phyloP scores from a whole-genome alignment of 257 asterid species.

The Nicotiana undulata region DNA sequence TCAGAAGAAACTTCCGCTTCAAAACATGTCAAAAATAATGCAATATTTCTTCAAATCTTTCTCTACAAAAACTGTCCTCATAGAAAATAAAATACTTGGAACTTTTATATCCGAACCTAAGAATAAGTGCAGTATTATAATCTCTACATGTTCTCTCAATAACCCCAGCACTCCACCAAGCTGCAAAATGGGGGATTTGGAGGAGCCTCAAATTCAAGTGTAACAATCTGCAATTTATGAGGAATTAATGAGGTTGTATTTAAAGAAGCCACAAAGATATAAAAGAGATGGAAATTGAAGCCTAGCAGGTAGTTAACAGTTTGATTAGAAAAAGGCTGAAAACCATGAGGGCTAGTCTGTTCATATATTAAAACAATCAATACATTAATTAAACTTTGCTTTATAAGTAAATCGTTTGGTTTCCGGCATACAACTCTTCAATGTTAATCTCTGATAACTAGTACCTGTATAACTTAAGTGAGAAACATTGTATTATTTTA shows the following conservation, averaged over 20 bases:
- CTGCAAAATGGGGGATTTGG: conserved; percentile 1
- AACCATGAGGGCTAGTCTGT: background rate
- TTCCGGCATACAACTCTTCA: background rate
- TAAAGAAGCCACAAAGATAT: background rate
- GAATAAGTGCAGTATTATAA: background rate
- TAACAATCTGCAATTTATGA: background rate
- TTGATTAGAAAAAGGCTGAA: too few relatives aligned
- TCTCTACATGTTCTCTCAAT: conserved; percentile 6
- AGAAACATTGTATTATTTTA: background rate
- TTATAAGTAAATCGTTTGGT: background rate
- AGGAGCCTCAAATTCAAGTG: conserved; percentile 6
- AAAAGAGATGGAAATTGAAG: background rate
- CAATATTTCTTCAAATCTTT: background rate
- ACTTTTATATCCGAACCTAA: background rate
- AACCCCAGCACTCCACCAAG: conserved; percentile 6
- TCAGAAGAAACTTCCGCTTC: background rate
- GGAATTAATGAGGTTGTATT: background rate
- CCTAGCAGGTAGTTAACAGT: background rate
- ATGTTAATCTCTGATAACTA: background rate
- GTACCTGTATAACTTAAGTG: background rate
- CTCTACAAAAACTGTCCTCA: background rate
- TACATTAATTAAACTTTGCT: background rate
- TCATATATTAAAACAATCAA: background rate
- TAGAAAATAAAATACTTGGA: background rate
- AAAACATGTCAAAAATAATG: background rate